Base-by-base conservation (phyloP, 129 eudicot species). In the Pittosporum tobira region DNA sequence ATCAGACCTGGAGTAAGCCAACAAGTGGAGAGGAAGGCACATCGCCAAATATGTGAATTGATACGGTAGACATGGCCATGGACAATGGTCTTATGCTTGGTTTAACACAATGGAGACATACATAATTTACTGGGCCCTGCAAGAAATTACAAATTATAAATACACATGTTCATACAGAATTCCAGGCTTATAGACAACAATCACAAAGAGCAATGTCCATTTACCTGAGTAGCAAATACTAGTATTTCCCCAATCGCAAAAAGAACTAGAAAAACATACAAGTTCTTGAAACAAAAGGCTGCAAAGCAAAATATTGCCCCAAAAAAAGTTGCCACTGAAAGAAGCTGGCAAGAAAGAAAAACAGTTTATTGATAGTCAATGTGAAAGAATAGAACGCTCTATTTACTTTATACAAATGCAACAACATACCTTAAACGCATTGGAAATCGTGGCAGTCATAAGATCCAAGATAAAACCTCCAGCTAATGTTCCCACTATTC, bases 1-100 rank as follows among this genome's bases (percentile, higher is more conserved):
- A 9, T 50, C 56, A 29, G 63, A 91, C 98, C 98, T 91, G 94
- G 48, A 91, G 81, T 62, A 83, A 78, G 31, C 98, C 98, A 40
- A 91, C 96, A 63, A 91, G 98, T 49, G 98, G 96, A 53, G 95
- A 72, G 27, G 98, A 91, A 45, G 98, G 98, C 66, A 91, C 98
- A 14, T 86, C 96, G 48, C 98, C 98, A 72, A 91, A 86, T 6
- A 91, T 52, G 71, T 86, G 98, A 74, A 91, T 83, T 1, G 95
- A 72, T 2, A 91, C 98, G 13, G 96, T 91, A 22, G 96, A 86
- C 59, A 91, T 91, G 19, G 98, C 95, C 94, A 91, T 91, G 16
- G 98, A 76, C 59, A 91, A 66, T 3, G 98, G 98, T 56, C 98
- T 57, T 55, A 91, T 54, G 77, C 98, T 87, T 59, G 98, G 98